Evolutionary conservation across 805 yeast species (phyloP), one percentile per base, ranked within the genome.

Genomic region (Zygotorulaspora sp.): DNA sequence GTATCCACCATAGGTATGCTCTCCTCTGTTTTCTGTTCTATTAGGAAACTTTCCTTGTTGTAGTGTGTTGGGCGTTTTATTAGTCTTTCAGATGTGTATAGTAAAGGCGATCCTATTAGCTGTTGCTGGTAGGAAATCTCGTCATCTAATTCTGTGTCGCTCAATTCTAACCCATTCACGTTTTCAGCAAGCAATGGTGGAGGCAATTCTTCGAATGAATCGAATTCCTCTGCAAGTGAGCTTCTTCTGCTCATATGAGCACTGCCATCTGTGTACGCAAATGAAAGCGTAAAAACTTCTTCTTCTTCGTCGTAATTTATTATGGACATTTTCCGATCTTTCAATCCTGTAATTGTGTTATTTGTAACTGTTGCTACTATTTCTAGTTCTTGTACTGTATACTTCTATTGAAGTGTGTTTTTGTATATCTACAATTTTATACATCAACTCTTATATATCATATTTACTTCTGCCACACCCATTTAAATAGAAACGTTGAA

Each of bases 231-330:
- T 15, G 23, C 15, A 16, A 9, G 8, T 5, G 22, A 15, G 13
- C 22, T 30, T 15, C 6, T n/a, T 5, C 7, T 30, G 23, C 10
- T 21, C 27, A 21, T 32, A 13, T 11, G 28, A 5, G 25, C 7
- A 15, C 16, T 12, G 11, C 19, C 17, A 8, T 26, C 17, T 12
- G 32, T 27, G 28, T 34, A 25, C 24, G 45, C 39, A 32, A 41
- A 43, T 16, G 48, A 44, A 11, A 44, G 33, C 16, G 48, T 30
- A 35, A 44, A 44, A 3, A 44, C 36, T 30, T 44, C 48, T 31
- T 41, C 45, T 16, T 36, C 39, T 13, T 32, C 35, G 16, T 28
- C 14, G 12, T 12, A 18, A 13, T 30, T 17, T 9, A 30, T 5
- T 11, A 17, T 20, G 4, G 33, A 30, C 33, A 30, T 30, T n/a